Evolutionary conservation across 2,329 filamentous ascomycete species (phyloP), one percentile per base, ranked within the genome.

Genomic region (Apiospora malaysiana): DNA sequence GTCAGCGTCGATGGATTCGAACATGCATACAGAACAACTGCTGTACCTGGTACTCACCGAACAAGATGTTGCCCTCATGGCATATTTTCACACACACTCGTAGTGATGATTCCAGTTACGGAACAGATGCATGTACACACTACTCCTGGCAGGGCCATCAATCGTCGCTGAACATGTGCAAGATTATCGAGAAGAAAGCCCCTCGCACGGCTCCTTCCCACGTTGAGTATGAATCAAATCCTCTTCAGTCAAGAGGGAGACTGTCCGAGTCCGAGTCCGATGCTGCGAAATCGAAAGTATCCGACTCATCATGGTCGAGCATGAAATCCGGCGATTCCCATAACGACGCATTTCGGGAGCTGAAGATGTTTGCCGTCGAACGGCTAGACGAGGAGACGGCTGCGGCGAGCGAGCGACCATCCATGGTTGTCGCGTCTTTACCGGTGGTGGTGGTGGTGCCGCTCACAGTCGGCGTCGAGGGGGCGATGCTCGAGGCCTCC

Each of bases 401-500:
- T 9, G 56, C 56, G 2, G 18, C 32, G 8, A 63, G 32, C 27
- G 56, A 63, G 56, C 56, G 56, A 40, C 56, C 56, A 9, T n/a
- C 56, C 8, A 32, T 67, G 4, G 12, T 7, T 2, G 40, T 23
- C 47, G 74, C 66, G 2, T 63, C 71, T 27, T 43, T 18, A 18
- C 43, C 63, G 21, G 8, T 21, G 21, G 18, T 16, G 18, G 21
- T 66, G n/a, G 40, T 67, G 18, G 65, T 46, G 18, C 59, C 42
- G 18, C 71, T 74, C 0, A 66, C 66, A 0, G 74, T 73, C 16
- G 71, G 71, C 5, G 69, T 56, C 2, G 75, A 72, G 9, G 67
- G 72, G 46, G 59, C 69, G n/a, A 73, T 75, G 25, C 70, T 74
- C 9, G 69, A 73, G 2, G 65, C 68, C 27, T 71, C 73, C 4